Percentiles rank a stretch among this genome's conserved stretches.
These are phyloP conservation scores for Copromyces sp. DNA, from an alignment of 495 filamentous ascomycete genomes.

Conservation along the genomic window DNA sequence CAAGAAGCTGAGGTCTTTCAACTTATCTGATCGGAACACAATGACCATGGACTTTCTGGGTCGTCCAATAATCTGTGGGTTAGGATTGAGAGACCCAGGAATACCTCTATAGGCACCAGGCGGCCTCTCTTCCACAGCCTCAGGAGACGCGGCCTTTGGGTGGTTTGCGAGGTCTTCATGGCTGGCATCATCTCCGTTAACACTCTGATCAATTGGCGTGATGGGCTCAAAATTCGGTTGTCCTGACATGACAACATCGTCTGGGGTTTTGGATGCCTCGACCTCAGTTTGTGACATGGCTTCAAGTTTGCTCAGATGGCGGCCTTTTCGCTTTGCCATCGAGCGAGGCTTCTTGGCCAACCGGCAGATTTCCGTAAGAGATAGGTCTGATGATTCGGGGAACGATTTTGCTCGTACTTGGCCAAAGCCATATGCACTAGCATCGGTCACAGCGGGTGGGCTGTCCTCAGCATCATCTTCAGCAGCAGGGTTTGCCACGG, in stretches of 20 bases:
- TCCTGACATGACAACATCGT: background rate
- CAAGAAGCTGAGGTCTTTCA: constrained; percentile 18
- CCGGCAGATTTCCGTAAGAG: constrained; percentile 14
- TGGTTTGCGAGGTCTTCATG: background rate
- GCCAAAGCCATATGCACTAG: constrained; percentile 19
- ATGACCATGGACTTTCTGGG: constrained; percentile 25
- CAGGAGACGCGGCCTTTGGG: background rate
- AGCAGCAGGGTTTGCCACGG: constrained; percentile 8
- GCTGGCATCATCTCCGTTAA: background rate
- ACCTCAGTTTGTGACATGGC: background rate
- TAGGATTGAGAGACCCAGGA: constrained; percentile 15
- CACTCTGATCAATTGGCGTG: background rate
- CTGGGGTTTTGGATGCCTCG: background rate
- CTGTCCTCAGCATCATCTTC: background rate
- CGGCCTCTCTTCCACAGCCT: background rate
- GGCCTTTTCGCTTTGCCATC: constrained; percentile 18
- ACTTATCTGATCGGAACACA: constrained; percentile 21
- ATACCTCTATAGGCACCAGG: constrained; percentile 11
- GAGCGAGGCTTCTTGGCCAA: constrained; percentile 10
- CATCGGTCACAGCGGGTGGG: background rate
- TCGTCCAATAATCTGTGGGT: background rate
- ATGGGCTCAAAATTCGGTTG: background rate
- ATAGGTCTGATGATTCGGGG: constrained; percentile 2
- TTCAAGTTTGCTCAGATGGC: constrained; percentile 3
- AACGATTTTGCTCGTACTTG: constrained; percentile 13